Evolutionary conservation across 1,284 basidiomycete genomes (phyloP), one percentile per base, ranked within the genome.

Genomic region (Neonothopanus nambi): DNA sequence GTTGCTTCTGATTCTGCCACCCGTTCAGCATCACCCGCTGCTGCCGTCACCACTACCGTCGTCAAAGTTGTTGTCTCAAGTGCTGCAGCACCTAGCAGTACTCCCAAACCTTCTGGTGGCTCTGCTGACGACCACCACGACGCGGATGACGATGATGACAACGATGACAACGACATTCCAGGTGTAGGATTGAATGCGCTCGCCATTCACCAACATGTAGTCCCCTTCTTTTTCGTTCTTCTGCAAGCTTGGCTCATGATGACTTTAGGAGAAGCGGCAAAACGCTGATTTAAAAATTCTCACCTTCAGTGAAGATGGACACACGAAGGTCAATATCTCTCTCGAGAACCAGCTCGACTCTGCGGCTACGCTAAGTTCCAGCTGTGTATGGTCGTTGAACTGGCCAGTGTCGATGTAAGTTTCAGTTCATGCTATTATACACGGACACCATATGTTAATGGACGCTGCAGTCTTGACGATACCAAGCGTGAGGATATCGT

Each of bases 401-500:
- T 89, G 82, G 79, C 87, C 87, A 5, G 73, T 82, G 36, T 75
- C 78, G 45, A 68, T 75, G 86, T 89, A 68, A 62, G 82, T 56
- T 48, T 40, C 18, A 45, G 23, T 21, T 50, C 23, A 38, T 23
- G 12, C n/a, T 44, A 13, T 38, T 33, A 45, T 17, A 48, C 8
- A 18, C 33, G 23, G 7, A n/a, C n/a, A n/a, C 17, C 26, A 28
- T 21, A 26, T 17, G 45, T 52, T 33, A 28, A 56, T 41, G 54
- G 39, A 36, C 42, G 21, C 54, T 57, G 18, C 57, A 90, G 88
- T 28, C 74, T 91, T 48, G 72, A 73, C 51, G 80, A 89, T 63
- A 89, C 87, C 18, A 81, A 88, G 63, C 84, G 89, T 21, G 88
- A 91, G 64, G 89, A 91, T 62, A 70, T 89, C 55, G 78, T 85